These are phyloP conservation scores for Cystobasidium sp. DNA, from an alignment of 1,284 basidiomycete species.

Conservation along the genomic window DNA sequence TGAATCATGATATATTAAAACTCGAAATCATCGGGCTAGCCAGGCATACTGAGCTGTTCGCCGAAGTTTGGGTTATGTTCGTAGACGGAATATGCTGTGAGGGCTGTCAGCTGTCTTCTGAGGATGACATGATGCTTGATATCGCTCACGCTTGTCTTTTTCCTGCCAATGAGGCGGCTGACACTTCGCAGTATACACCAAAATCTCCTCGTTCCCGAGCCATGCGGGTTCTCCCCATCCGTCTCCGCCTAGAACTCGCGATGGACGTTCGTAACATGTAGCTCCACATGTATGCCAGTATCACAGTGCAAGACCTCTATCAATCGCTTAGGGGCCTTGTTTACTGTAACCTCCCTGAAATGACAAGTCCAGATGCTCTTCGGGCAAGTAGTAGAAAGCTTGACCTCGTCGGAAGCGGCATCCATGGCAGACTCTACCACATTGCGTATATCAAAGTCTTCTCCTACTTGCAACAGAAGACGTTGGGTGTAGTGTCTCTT, in stretches of 20 bases:
- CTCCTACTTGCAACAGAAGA: no score
- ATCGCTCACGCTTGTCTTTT: not conserved
- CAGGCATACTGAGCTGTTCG: constrained; percentile 48
- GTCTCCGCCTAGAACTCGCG: constrained; percentile 66
- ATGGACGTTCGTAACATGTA: constrained; percentile 66
- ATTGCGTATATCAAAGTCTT: no score
- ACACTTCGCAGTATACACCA: constrained; percentile 49
- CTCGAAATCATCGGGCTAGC: no score
- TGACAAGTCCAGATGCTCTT: not conserved
- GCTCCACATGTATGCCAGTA: constrained; percentile 56
- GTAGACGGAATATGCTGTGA: constrained; percentile 29
- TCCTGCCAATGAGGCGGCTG: constrained; percentile 28
- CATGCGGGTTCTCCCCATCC: constrained; percentile 44
- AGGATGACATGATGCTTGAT: not conserved
- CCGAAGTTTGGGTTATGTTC: constrained; percentile 48
- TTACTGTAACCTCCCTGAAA: constrained; percentile 27
- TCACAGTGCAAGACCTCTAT: constrained; percentile 68
- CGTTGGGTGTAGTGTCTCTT: no score
- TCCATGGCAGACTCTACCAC: no score
- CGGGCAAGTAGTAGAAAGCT: not conserved
- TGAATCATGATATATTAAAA: no score
- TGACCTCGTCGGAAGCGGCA: not conserved
- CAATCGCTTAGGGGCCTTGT: constrained; percentile 61
- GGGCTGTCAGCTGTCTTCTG: not conserved
- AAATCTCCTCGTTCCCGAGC: constrained; percentile 18